Conservation (phyloP, 2,329 filamentous ascomycete species). For the Ceratocystis destructans region DNA sequence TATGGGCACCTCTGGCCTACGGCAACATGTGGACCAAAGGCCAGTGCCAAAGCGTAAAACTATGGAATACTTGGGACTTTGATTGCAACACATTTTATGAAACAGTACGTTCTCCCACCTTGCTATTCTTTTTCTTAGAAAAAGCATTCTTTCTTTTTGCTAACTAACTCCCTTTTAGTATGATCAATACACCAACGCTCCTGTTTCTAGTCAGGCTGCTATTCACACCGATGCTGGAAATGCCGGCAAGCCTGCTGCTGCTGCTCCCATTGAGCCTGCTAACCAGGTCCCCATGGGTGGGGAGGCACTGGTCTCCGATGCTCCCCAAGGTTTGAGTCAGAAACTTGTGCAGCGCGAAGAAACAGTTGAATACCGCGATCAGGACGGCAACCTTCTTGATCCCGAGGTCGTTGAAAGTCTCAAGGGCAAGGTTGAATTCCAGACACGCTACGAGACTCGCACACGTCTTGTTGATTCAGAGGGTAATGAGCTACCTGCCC, state of each 20-base stretch:
- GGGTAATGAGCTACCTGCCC: conserved; percentile 58
- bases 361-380: conserved; percentile 85
- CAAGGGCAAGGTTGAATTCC: conserved; percentile 86
- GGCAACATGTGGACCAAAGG: conserved; percentile 87
- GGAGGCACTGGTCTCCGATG: conserved; percentile 31
- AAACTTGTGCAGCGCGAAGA: conserved; percentile 51
- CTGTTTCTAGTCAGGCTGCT: conserved; percentile 21
- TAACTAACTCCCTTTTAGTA: conserved; percentile 29
- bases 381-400: conserved; percentile 78
- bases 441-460: conserved; percentile 90
- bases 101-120: conserved; percentile 44
- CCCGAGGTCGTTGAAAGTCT: conserved; percentile 71
- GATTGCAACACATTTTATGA: conserved; percentile 90
- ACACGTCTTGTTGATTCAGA: conserved; percentile 68
- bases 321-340: conserved; percentile 36
- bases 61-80: conserved; percentile 87
- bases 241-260: conserved; percentile 23
- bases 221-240: conserved; percentile 8
- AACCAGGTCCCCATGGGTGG: conserved; percentile 17
- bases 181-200: conserved; percentile 32
- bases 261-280: conserved; percentile 21
- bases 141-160: not conserved
- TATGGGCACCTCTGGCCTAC: conserved; percentile 85
- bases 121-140: too few species aligned
- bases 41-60: conserved; percentile 75